Percentiles rank a stretch among this genome's conserved stretches.
These are phyloP conservation scores for Lupinus albus DNA, from an alignment of 306 rosid species.

Conservation along the genomic window DNA sequence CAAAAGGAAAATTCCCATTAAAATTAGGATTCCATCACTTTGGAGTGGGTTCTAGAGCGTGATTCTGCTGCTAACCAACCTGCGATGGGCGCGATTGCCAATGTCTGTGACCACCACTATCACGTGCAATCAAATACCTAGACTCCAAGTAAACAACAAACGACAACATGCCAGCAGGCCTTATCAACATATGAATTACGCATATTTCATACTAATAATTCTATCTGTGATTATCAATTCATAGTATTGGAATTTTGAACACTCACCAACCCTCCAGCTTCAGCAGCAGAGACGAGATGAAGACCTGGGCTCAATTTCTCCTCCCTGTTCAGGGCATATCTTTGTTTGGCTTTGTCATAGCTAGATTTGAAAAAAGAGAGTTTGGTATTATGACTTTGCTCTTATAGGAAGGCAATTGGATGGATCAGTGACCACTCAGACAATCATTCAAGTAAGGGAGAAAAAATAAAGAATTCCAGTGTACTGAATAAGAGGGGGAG, in stretches of 20 bases:
- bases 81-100: no score
- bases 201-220: constrained; percentile 6
- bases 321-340: constrained; percentile 69
- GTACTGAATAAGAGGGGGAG: background rate
- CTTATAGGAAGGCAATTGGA: constrained; percentile 25
- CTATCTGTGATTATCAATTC: constrained; percentile 16
- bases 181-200: constrained; percentile 14
- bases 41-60: no score
- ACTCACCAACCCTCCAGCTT: constrained; percentile 96
- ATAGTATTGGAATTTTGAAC: constrained; percentile 29
- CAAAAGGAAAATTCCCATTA: no score
- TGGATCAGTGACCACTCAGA: constrained; percentile 16
- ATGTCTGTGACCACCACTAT: no score
- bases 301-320: constrained; percentile 71
- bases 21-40: no score
- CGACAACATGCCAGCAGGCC: constrained; percentile 28
- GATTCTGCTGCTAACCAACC: no score
- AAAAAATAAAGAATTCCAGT: background rate
- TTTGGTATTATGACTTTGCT: constrained; percentile 15
- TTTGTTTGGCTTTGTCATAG: constrained; percentile 82
- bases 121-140: no score
- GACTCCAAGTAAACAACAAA: constrained; percentile 28
- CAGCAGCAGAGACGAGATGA: constrained; percentile 97
- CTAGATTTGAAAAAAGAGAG: constrained; percentile 47
- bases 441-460: constrained; percentile 30